Evolutionary conservation across 108 stramenopile species (phyloP), one percentile per base, ranked within the genome.

Genomic region (Skeletonema marinoi): DNA sequence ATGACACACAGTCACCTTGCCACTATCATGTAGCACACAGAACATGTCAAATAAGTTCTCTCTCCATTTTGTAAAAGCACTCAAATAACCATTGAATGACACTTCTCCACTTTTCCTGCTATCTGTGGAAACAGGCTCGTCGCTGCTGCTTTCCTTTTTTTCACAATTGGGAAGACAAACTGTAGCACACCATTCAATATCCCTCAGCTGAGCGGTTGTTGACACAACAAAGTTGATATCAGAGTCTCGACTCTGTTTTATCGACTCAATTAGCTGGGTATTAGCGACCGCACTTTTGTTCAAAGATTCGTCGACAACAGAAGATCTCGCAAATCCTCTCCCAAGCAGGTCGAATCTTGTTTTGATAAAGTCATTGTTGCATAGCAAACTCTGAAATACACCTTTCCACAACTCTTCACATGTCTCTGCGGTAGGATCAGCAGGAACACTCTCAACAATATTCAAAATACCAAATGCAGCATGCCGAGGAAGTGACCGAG

Each of bases 181-280:
- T 29, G 79, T 56, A 56, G 73, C 60, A 46, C 68, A 80, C 79
- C 67, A 80, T 32, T 74, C 79, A 44, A 80, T 80, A 50, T 80
- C 79, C 44, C 68, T 74, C 56, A 74, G 50, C 13, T 80, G 79
- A 14, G 36, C 35, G 31, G 16, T 68, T 54, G 79, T 80, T 17
- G 79, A 33, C 32, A 62, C 32, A 30, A 70, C 63, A 17, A 68
- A 36, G 74, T 80, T 80, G 31, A 32, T 41, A 10, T 73, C 73
- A 21, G 69, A 65, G 54, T 58, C 61, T 14, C 65, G 65, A 42
- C 41, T 41, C 33, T 67, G 41, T 50, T 72, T 60, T 16, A 72
- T 67, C 5, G 65, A 51, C 11, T 44, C 51, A 19, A 50, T 60
- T 13, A 72, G 68, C 31, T 68, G 58, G n/a, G 13, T 19, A 42